A percentile compares a stretch with the other conserved stretches of the same genome.
Conservation (phyloP, 306 rosid species). For the Cicer chorassanicum region DNA sequence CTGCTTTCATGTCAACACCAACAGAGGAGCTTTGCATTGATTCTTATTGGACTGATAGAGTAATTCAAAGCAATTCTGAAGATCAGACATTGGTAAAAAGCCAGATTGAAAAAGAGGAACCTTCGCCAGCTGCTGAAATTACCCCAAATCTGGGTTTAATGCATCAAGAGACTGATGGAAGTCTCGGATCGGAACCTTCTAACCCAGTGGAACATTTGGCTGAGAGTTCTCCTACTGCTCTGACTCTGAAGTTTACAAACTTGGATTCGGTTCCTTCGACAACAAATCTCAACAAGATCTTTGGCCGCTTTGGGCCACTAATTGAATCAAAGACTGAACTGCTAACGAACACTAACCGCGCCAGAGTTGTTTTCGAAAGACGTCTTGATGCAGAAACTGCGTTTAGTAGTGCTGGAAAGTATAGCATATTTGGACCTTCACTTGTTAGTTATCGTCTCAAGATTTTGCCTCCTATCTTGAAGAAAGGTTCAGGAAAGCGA, state of each 20-base stretch:
- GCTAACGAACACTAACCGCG: constrained; percentile 64
- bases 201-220: constrained; percentile 37
- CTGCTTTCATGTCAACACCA: constrained; percentile 39
- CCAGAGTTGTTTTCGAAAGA: constrained; percentile 70
- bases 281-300: constrained; percentile 64
- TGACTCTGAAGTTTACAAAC: constrained; percentile 69
- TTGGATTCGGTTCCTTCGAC: constrained; percentile 66
- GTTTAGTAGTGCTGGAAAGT: constrained; percentile 87
- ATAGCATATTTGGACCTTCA: constrained; percentile 80
- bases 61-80: constrained; percentile 57
- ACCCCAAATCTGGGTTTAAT: constrained; percentile 26
- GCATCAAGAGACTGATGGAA: constrained; percentile 28
- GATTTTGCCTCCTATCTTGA: constrained; percentile 50
- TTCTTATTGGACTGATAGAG: constrained; percentile 72
- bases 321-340: constrained; percentile 72
- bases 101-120: constrained; percentile 46
- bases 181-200: constrained; percentile 44
- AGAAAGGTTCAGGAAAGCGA: constrained; percentile 48
- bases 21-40: constrained; percentile 55
- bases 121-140: constrained; percentile 32
- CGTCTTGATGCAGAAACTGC: constrained; percentile 73
- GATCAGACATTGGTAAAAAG: constrained; percentile 46
- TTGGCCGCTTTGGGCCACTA: constrained; percentile 62
- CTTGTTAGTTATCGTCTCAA: constrained; percentile 82
- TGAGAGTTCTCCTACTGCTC: constrained; percentile 61